Conservation (phyloP, 345 rosid genomes). For the Arabidopsis arenosa region DNA sequence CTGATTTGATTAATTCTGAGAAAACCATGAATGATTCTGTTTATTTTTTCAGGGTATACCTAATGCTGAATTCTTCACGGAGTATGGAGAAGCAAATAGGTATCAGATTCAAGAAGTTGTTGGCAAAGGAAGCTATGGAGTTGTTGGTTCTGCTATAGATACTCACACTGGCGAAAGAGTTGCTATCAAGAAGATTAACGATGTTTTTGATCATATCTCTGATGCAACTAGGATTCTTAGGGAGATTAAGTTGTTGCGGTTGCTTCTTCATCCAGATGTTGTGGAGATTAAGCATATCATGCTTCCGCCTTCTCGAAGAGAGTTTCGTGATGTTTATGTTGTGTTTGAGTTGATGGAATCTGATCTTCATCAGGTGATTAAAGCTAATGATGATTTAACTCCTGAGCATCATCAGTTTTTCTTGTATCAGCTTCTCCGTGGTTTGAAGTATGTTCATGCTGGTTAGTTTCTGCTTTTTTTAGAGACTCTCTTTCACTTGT, state of each 20-base stretch:
- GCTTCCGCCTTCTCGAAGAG: constrained; percentile 96
- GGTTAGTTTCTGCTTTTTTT: constrained; percentile 51
- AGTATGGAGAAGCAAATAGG: constrained; percentile 92
- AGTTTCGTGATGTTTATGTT: constrained; percentile 89
- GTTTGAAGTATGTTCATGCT: constrained; percentile 85
- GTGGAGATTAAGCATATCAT: constrained; percentile 93
- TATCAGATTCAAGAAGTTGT: constrained; percentile 90
- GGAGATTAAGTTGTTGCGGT: constrained; percentile 87
- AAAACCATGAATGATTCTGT: neutral
- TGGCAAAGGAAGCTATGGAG: constrained; percentile 97
- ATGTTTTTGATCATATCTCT: constrained; percentile 95
- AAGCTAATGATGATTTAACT: constrained; percentile 88
- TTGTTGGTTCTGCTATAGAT: constrained; percentile 90
- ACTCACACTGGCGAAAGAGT: constrained; percentile 84
- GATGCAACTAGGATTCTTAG: constrained; percentile 93
- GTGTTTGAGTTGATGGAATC: constrained; percentile 98
- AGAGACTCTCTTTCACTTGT: neutral
- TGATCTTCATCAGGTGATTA: constrained; percentile 95
- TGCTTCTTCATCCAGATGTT: constrained; percentile 93
- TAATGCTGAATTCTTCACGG: constrained; percentile 86
- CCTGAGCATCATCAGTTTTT: constrained; percentile 93
- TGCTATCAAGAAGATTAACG: constrained; percentile 92
- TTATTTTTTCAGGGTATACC: constrained; percentile 53
- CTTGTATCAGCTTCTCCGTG: constrained; percentile 95
- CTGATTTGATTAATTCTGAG: neutral